A percentile compares a stretch with the other conserved stretches of the same genome.
Conservation (phyloP, 1,284 basidiomycete genomes). For the Ceratobasidium sp. region DNA sequence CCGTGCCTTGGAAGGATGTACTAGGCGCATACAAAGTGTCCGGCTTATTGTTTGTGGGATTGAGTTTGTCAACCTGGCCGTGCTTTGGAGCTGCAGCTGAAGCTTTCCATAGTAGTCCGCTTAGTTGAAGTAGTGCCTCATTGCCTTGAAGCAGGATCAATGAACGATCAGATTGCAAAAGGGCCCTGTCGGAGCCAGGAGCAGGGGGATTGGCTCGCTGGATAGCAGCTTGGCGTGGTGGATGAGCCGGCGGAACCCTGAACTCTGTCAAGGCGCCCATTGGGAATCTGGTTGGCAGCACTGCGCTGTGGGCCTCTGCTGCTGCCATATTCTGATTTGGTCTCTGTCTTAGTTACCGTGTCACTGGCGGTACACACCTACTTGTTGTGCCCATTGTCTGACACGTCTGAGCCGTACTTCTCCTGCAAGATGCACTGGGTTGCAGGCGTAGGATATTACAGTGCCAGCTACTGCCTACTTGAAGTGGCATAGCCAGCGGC, state of each 20-base stretch:
- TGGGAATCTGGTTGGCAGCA: not conserved
- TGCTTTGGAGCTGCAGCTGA: not conserved
- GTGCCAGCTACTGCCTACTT: constrained; percentile 40
- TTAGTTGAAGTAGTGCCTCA: not conserved
- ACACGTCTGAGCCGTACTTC: not conserved
- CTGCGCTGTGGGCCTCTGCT: too few relatives aligned
- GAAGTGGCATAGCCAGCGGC: not conserved
- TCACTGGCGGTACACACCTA: not conserved
- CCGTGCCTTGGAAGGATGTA: not conserved
- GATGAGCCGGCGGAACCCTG: not conserved
- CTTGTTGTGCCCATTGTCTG: not conserved
- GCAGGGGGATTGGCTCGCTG: not conserved
- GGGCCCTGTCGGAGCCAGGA: not conserved
- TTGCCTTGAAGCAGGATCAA: not conserved
- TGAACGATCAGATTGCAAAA: not conserved
- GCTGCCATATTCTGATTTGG: not conserved
- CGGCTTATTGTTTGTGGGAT: not conserved
- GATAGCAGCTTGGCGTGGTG: not conserved
- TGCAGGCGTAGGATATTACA: not conserved
- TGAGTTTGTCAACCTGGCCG: not conserved
- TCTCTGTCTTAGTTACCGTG: not conserved
- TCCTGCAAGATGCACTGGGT: not conserved
- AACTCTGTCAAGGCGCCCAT: too few relatives aligned
- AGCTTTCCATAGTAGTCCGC: not conserved
- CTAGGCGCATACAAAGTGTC: not conserved